Evolutionary conservation across 1,139 yeast species (phyloP), one percentile per base, ranked within the genome.

Genomic region (Arxiozyma telluris): DNA sequence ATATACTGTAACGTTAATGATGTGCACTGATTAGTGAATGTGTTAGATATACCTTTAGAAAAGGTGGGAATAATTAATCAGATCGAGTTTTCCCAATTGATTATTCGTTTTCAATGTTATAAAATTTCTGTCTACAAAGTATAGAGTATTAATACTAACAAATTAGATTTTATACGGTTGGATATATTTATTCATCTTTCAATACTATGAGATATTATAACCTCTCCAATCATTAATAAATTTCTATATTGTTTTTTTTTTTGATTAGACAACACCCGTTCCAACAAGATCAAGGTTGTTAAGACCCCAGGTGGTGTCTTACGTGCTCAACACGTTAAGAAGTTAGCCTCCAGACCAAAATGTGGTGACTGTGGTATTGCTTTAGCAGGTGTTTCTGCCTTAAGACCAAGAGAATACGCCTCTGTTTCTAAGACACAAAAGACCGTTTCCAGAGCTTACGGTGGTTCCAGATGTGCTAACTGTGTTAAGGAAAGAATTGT

Each of bases 261-360:
- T 51, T 57, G 54, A 66, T 52, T 75, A 82, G 90, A 89, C 96
- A 91, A 91, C 96, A 89, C 97, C 84, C 87, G 84, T 79, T 91
- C 98, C 71, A 93, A 93, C 96, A 87, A 86, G 84, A 91, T 91
- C 83, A 90, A 88, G 93, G 94, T 91, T 79, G 95, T 91, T 72
- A 93, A 90, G 87, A 93, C 98, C 80, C 98, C 98, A 78, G 98
- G 98, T 83, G 97, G 97, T 75, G 86, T 84, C 78, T 84, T 93
- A 77, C 86, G 90, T 75, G 96, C 96, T 77, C 96, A 89, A 78
- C 98, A 93, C 82, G 81, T 88, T 76, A 90, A 90, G 87, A 93
- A 93, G 85, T 75, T 75, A 71, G 96, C 95, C 73, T 77, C 96
- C 74, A 85, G 94, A 80, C 95, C 94, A 78, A 91, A 90, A 81